Evolutionary conservation across 108 stramenopile species (phyloP).

Genomic region (Fragilaria radians): DNA sequence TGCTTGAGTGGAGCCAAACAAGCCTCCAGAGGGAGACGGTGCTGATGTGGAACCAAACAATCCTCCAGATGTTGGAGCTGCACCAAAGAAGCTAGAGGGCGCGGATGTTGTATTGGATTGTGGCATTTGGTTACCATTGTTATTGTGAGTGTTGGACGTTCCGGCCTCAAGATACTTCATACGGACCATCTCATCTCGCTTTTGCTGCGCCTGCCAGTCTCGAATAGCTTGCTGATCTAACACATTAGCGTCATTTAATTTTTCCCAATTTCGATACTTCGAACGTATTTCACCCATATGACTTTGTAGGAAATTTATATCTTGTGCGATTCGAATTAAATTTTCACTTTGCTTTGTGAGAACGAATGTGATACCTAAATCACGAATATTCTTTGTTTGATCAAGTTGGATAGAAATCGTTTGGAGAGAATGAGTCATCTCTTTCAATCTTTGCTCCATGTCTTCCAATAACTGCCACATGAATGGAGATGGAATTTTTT

Average conservation of each 20-base stretch:
- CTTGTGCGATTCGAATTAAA: slow-evolving; percentile 38
- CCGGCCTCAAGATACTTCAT: not conserved
- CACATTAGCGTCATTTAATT: slow-evolving; percentile 44
- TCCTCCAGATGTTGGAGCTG: slow-evolving; percentile 18
- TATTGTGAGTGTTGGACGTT: slow-evolving; percentile 39
- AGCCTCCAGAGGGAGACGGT: not conserved
- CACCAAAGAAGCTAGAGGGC: slow-evolving; percentile 8
- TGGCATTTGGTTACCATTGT: too few relatives aligned
- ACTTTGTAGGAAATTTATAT: slow-evolving; percentile 40
- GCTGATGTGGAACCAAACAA: slow-evolving; percentile 21
- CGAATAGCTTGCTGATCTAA: slow-evolving; percentile 23
- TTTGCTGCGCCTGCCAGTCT: not conserved
- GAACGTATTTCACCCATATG: slow-evolving; percentile 43
- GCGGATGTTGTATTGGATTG: slow-evolving; percentile 25
- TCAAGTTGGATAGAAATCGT: slow-evolving; percentile 15
- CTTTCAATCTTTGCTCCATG: slow-evolving; percentile 38
- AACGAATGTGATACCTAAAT: slow-evolving; percentile 22
- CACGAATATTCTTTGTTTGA: slow-evolving; percentile 11
- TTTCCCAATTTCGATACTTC: slow-evolving; percentile 33
- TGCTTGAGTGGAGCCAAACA: slow-evolving; percentile 22
- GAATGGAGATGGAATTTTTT: slow-evolving; percentile 72
- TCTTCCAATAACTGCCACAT: slow-evolving; percentile 56
- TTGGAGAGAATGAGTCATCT: slow-evolving; percentile 20
- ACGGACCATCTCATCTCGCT: not conserved
- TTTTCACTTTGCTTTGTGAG: slow-evolving; percentile 37